These are phyloP conservation scores for Perilla frutescens DNA, from an alignment of 257 asterid genomes.

Conservation along the genomic window DNA sequence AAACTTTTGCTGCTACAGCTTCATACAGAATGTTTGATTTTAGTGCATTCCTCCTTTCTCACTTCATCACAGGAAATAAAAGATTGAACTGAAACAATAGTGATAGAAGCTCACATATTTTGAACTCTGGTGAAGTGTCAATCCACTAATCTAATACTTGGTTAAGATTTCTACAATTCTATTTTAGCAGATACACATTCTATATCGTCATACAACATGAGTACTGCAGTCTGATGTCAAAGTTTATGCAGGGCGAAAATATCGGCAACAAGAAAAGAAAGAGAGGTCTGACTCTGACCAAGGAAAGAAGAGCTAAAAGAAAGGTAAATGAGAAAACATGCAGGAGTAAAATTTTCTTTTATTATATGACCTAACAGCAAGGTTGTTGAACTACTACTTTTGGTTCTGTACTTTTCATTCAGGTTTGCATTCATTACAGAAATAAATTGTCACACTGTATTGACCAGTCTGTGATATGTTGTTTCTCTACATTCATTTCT, in stretches of 20 bases:
- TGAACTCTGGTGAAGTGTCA: slow-evolving; percentile 13
- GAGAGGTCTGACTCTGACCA: slow-evolving; percentile 60
- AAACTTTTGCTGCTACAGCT: background rate
- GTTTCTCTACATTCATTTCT: slow-evolving; percentile 30
- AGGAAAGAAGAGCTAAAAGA: slow-evolving; percentile 70
- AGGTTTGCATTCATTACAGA: background rate
- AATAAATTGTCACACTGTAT: slow-evolving; percentile 2
- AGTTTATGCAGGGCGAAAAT: slow-evolving; percentile 56
- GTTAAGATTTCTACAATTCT: background rate
- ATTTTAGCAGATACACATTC: background rate
- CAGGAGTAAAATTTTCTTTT: background rate
- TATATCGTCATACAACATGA: slow-evolving; percentile 20
- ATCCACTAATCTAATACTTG: background rate
- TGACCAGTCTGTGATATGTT: slow-evolving; percentile 18
- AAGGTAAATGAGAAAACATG: slow-evolving; percentile 51
- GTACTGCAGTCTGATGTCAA: slow-evolving; percentile 36
- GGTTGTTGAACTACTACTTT: slow-evolving; percentile 11
- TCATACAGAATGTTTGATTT: background rate
- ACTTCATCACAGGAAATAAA: slow-evolving; percentile 2
- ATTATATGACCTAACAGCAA: slow-evolving; percentile 24
- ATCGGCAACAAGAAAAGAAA: slow-evolving; percentile 58
- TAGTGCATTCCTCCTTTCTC: background rate
- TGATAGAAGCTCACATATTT: slow-evolving; percentile 10
- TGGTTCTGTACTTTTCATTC: slow-evolving; percentile 9
- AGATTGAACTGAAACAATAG: slow-evolving; percentile 3